Evolutionary conservation across 148 eudicot species (phyloP), one percentile per base, ranked within the genome.

Genomic region (Chenopodium berlandieri): DNA sequence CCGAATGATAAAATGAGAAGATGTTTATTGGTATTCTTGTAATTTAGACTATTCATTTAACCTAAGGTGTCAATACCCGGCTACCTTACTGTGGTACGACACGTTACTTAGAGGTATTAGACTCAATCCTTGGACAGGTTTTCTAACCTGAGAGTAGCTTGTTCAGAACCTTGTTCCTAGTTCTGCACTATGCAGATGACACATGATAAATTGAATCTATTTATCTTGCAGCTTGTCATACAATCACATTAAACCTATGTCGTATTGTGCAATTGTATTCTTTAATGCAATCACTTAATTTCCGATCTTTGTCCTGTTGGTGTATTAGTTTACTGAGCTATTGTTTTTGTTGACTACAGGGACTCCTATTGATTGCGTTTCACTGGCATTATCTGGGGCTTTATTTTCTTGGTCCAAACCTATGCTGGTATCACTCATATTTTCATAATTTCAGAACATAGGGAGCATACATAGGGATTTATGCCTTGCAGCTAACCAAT

Each of bases 391-490:
- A 79, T 96, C 97, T 0, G 97, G 97, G 84, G 95, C 97, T 73
- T 83, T 96, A 52, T 96, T 96, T 88, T 88, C 98, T 76, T 94
- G 98, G 99, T 88, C 98, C 73, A 96, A 92, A 87, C 99, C 98
- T 58, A 81, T 88, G 27, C 84, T 96, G 98, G 99, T 96, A 92
- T 79, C 67, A 81, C 77, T 84, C 30, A 1, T 62, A 22, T n/a
- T 56, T 54, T 27, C 46, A 75, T 62, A 25, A 52, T 6, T 11
- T 9, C 16, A 66, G 31, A 54, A 71, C 47, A 37, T n/a, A 37
- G 44, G 5, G 44, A 37, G 44, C 44, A 23, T 23, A 23, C 25
- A 23, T 23, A 23, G 25, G 25, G 25, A 23, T 23, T 23, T 23
- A 23, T 23, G 25, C 25, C 25, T 23, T 23, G 25, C 25, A 23